phyloP scores from a whole-genome alignment of 176 grass and related monocot genomes.

The Canna indica region DNA sequence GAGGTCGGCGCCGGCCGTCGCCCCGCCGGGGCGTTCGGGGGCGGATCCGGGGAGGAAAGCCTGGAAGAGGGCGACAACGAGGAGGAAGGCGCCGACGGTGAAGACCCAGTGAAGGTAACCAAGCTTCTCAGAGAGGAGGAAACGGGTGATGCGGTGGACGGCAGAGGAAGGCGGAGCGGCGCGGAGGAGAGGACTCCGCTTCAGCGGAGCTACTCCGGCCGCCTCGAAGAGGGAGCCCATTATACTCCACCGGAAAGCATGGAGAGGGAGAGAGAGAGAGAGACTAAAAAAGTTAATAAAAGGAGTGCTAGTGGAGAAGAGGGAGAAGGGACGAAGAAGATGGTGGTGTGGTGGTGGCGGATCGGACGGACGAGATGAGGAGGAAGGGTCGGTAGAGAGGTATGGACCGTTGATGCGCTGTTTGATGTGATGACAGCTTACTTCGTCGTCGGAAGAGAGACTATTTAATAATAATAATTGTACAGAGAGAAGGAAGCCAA shows the following conservation, averaged over 20 bases:
- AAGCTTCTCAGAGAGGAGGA: slow-evolving; percentile 82
- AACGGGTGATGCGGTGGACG: slow-evolving; percentile 40
- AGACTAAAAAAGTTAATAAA: not conserved
- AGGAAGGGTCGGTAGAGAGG: not conserved
- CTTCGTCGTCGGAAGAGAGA: not conserved
- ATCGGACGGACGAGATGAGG: not conserved
- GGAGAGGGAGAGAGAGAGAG: not conserved
- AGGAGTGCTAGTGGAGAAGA: not conserved
- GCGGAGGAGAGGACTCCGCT: not conserved
- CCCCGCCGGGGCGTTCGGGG: slow-evolving; percentile 16
- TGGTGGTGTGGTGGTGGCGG: not conserved
- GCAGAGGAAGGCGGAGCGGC: not conserved
- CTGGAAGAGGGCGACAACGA: slow-evolving; percentile 62
- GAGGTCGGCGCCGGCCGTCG: not conserved
- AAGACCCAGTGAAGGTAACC: slow-evolving; percentile 68
- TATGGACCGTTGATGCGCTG: not conserved
- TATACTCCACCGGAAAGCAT: not conserved
- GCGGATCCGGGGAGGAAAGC: slow-evolving; percentile 53
- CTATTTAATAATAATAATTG: too few relatives aligned
- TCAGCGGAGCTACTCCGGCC: not conserved
- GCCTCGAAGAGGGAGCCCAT: slow-evolving; percentile 13
- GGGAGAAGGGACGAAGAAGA: not conserved
- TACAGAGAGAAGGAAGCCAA: not conserved
- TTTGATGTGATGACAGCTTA: not conserved
- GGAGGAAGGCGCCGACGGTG: slow-evolving; percentile 68